Base-by-base conservation (phyloP, 257 asterid species). In the Perilla frutescens region DNA sequence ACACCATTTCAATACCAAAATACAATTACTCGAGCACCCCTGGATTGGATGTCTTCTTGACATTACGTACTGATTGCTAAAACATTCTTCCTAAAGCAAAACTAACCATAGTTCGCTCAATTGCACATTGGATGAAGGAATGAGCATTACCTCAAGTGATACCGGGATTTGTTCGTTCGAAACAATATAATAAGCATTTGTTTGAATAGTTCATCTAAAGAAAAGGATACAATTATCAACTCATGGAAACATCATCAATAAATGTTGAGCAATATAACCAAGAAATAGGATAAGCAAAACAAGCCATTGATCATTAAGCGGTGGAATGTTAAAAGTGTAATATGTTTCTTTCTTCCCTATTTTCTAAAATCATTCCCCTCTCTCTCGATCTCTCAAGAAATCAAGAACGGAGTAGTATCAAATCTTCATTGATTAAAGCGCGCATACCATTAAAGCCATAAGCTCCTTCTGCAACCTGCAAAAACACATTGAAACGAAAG, bases 381-480 rank as follows among this genome's bases (percentile, higher is more conserved):
- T 47, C 47, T 34, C 11, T 72, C 7, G 20, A 32, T 47, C 49
- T 6, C 10, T 5, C 20, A 20, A 4, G 6, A 31, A 32, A 49
- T 20, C 6, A 14, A 67, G 7, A 53, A 45, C 31, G 8, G 55
- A 60, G 13, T 20, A 67, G 45, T 6, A 68, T 47, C 62, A 67
- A 55, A 10, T 29, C 43, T 43, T 80, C 40, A 73, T 75, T 20
- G 54, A 61, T 67, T 69, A 59, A 60, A 4, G 8, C 39, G 41
- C 31, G 70, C 82, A 67, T 87, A 89, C 91, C 96, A 87, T 89
- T 60, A 87, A 86, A 68, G 93, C 84, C 93, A 87, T 89, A 58
- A 87, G 89, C 84, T 89, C 96, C 83, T 89, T 89, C 82, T 89
- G 96, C 83, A 89, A 78, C 86, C 92, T 89, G 77, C 73, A 79